Percentiles rank a stretch among this genome's conserved stretches.
phyloP scores from a whole-genome alignment of 768 basidiomycete species.

The Boletus vermiculosoides region DNA sequence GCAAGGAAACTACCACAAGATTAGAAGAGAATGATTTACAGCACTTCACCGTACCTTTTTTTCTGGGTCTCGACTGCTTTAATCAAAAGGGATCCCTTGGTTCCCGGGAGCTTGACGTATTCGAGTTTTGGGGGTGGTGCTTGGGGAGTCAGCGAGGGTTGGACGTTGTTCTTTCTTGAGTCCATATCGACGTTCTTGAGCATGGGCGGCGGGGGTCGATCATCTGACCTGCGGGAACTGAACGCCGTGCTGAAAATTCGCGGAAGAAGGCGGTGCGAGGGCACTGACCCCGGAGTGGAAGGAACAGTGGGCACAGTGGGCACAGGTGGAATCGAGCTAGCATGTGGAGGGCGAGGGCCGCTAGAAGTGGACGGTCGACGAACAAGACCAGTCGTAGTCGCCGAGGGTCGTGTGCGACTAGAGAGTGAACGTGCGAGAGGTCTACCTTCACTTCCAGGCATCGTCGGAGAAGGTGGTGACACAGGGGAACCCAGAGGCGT shows the following conservation, averaged over 20 bases:
- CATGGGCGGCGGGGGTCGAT: slow-evolving; percentile 39
- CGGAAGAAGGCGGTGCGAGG: slow-evolving; percentile 67
- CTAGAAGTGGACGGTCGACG: slow-evolving; percentile 38
- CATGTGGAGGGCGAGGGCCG: slow-evolving; percentile 25
- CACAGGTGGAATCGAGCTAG: slow-evolving; percentile 18
- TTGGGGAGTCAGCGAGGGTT: slow-evolving; percentile 41
- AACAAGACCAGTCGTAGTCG: slow-evolving; percentile 11
- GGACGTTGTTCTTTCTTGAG: slow-evolving; percentile 31
- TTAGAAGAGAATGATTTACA: background rate
- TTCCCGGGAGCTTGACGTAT: slow-evolving; percentile 90
- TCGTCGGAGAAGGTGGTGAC: slow-evolving; percentile 19
- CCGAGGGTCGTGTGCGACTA: slow-evolving; percentile 14
- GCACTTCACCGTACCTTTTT: slow-evolving; percentile 60
- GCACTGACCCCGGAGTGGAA: slow-evolving; percentile 31
- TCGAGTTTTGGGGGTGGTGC: slow-evolving; percentile 81
- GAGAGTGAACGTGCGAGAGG: slow-evolving; percentile 30
- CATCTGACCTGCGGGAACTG: slow-evolving; percentile 56
- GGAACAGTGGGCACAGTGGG: slow-evolving; percentile 31
- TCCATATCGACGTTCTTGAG: slow-evolving; percentile 44
- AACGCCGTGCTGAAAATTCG: slow-evolving; percentile 70
- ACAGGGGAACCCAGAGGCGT: slow-evolving; percentile 19
- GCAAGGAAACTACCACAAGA: slow-evolving; percentile 69
- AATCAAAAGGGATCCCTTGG: slow-evolving; percentile 78
- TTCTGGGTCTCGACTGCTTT: slow-evolving; percentile 88
- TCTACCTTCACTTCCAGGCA: slow-evolving; percentile 17